These are phyloP conservation scores for Stereum hirsutum DNA, from an alignment of 1,284 basidiomycete genomes.

Conservation along the genomic window DNA sequence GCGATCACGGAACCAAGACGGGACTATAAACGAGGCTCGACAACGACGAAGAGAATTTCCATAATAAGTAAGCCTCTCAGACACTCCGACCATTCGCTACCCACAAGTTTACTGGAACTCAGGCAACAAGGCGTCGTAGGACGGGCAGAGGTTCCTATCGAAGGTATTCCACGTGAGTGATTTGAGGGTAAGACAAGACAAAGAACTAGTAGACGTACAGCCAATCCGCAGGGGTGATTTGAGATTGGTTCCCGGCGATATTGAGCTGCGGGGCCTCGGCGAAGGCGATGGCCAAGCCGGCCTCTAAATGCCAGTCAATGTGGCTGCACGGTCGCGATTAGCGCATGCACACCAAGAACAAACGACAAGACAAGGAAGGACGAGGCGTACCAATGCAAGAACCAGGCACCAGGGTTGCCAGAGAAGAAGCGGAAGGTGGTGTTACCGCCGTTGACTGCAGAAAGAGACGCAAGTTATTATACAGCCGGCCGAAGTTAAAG, in stretches of 20 bases:
- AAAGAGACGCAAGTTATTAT: background rate
- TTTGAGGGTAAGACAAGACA: background rate
- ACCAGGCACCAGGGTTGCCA: background rate
- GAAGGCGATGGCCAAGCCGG: background rate
- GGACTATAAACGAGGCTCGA: no score
- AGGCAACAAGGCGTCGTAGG: background rate
- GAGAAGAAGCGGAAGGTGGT: background rate
- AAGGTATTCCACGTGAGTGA: background rate
- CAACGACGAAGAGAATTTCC: no score
- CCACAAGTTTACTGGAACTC: constrained; percentile 1
- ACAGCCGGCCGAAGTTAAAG: background rate
- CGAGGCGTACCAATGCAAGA: background rate
- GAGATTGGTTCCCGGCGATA: background rate
- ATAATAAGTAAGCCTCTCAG: no score
- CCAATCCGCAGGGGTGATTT: background rate
- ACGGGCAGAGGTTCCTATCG: background rate
- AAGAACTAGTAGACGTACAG: background rate
- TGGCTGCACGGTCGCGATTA: background rate
- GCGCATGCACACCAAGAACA: background rate
- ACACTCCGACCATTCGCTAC: no score
- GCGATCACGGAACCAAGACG: no score
- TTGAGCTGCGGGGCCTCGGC: background rate
- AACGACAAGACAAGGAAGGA: background rate
- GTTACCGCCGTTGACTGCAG: background rate
- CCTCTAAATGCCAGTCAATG: background rate